Conservation (phyloP, 257 asterid genomes). For the Solanum sejunctum region DNA sequence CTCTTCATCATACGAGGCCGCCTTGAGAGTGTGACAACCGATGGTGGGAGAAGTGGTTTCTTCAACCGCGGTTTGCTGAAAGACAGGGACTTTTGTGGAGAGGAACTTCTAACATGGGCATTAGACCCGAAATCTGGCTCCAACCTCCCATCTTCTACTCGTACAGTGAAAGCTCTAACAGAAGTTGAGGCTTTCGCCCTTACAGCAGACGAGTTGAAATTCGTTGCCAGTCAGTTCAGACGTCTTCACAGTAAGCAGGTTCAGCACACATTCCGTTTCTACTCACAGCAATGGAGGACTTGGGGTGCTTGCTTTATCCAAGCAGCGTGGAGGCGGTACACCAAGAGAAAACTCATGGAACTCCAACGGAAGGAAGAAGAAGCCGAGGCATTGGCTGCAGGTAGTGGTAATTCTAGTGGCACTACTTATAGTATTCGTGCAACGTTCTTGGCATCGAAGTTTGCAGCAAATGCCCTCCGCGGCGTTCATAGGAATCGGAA, state of each 20-base stretch:
- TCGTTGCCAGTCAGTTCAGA: constrained; percentile 90
- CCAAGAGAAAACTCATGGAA: constrained; percentile 67
- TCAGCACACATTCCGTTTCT: constrained; percentile 98
- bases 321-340: constrained; percentile 92
- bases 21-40: constrained; percentile 91
- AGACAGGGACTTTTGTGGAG: constrained; percentile 95
- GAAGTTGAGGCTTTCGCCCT: constrained; percentile 94
- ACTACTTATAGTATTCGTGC: constrained; percentile 71
- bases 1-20: constrained; percentile 95
- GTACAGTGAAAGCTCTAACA: constrained; percentile 72
- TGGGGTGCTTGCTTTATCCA: constrained; percentile 98
- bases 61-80: constrained; percentile 79
- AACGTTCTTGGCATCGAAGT: constrained; percentile 68
- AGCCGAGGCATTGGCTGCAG: constrained; percentile 26
- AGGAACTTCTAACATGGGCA: constrained; percentile 98
- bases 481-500: constrained; percentile 86
- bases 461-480: constrained; percentile 81
- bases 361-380: constrained; percentile 60
- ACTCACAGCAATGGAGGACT: constrained; percentile 97
- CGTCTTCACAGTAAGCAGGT: constrained; percentile 95
- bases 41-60: constrained; percentile 98
- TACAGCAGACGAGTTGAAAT: constrained; percentile 79
- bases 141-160: constrained; percentile 86
- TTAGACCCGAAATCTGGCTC: constrained; percentile 84
- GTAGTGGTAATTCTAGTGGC: constrained; percentile 22